These are phyloP conservation scores for Fusarium verticillioides DNA, from an alignment of 2,329 filamentous ascomycete species.

Conservation along the genomic window DNA sequence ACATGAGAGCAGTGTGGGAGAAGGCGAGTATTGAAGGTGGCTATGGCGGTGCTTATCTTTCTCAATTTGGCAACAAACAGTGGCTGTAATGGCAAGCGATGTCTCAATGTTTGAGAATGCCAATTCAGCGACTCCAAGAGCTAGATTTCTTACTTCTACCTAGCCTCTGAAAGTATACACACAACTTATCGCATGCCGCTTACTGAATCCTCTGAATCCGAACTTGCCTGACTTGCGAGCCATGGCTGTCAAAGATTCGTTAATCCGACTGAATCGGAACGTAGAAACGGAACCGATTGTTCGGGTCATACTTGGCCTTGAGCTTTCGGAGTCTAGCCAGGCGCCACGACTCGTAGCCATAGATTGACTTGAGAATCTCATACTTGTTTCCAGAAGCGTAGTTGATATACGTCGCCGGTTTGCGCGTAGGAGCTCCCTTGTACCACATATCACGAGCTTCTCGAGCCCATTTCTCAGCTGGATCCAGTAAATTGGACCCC, in stretches of 20 bases:
- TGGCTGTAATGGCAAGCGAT: neutral
- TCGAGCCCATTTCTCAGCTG: neutral
- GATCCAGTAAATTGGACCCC: neutral
- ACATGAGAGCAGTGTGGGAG: neutral
- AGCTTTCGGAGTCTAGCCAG: neutral
- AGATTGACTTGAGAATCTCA: neutral
- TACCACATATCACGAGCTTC: neutral
- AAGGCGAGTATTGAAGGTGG: neutral
- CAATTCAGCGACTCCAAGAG: accelerated
- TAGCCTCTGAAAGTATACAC: neutral
- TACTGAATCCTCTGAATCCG: accelerated
- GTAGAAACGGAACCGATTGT: neutral
- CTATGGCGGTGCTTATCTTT: neutral
- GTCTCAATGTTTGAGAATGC: accelerated
- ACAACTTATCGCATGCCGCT: accelerated
- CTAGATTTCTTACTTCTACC: neutral
- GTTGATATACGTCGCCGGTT: neutral
- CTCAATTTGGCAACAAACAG: neutral
- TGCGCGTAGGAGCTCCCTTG: neutral
- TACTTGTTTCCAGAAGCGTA: neutral
- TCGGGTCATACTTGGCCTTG: neutral
- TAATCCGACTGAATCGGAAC: neutral
- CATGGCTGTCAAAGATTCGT: no score
- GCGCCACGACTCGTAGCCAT: neutral
- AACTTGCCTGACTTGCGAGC: neutral